phyloP scores from a whole-genome alignment of 495 filamentous ascomycete genomes.

The Lophium mytilinum region DNA sequence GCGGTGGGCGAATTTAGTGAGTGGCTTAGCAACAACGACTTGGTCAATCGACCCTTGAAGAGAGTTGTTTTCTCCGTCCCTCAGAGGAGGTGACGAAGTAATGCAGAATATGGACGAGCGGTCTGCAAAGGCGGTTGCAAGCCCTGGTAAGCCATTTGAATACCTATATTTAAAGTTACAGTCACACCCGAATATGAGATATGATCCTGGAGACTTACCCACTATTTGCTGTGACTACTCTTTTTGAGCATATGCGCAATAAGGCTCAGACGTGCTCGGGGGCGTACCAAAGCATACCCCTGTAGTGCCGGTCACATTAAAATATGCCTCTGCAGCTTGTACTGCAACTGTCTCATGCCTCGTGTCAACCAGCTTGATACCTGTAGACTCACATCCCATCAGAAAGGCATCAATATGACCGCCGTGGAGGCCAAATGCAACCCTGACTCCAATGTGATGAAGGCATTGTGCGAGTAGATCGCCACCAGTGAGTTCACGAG shows the following conservation, averaged over 20 bases:
- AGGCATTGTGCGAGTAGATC: slow-evolving; percentile 27
- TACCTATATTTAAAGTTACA: slow-evolving; percentile 4
- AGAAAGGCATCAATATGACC: slow-evolving; percentile 29
- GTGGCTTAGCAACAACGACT: slow-evolving; percentile 21
- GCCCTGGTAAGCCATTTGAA: slow-evolving; percentile 21
- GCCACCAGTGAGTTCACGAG: slow-evolving; percentile 22
- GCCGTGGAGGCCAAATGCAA: slow-evolving; percentile 28
- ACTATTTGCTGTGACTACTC: slow-evolving; percentile 23
- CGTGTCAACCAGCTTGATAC: slow-evolving; percentile 26
- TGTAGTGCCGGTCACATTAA: slow-evolving; percentile 23
- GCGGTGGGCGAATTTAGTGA: slow-evolving; percentile 27
- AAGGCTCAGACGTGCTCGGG: too few species aligned
- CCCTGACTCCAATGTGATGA: slow-evolving; percentile 16
- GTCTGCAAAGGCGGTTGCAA: slow-evolving; percentile 26
- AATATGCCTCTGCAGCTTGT: slow-evolving; percentile 27
- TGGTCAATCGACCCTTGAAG: slow-evolving; percentile 27
- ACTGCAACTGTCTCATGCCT: slow-evolving; percentile 28
- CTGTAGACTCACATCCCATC: slow-evolving; percentile 24
- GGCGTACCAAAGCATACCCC: slow-evolving; percentile 12
- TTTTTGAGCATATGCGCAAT: too few species aligned
- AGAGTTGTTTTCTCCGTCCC: slow-evolving; percentile 25
- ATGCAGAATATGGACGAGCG: slow-evolving; percentile 24
- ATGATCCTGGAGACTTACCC: slow-evolving; percentile 7
- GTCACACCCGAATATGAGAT: neutral
- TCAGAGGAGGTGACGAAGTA: slow-evolving; percentile 22